A percentile compares a stretch with the other conserved stretches of the same genome.
phyloP scores from a whole-genome alignment of 2,329 filamentous ascomycete genomes.

The Trichoderma brevicompactum region DNA sequence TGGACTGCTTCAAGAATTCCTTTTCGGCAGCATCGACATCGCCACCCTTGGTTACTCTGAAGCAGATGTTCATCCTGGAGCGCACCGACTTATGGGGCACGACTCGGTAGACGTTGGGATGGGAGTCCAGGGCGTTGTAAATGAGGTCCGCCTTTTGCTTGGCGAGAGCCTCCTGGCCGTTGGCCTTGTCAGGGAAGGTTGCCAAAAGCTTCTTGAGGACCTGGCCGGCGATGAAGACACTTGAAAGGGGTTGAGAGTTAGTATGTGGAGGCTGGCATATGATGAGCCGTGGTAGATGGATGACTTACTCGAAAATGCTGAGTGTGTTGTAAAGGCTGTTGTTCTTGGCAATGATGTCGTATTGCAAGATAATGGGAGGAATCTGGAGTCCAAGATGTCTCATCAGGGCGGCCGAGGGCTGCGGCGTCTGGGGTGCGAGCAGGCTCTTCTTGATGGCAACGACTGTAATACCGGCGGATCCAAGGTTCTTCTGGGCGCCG shows the following conservation, averaged over 20 bases:
- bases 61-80: slow-evolving; percentile 95
- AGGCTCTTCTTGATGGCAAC: slow-evolving; percentile 82
- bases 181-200: slow-evolving; percentile 69
- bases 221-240: slow-evolving; percentile 87
- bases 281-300: slow-evolving; percentile 7
- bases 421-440: slow-evolving; percentile 67
- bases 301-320: slow-evolving; percentile 78
- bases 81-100: slow-evolving; percentile 76
- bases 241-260: slow-evolving; percentile 34
- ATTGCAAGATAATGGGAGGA: slow-evolving; percentile 79
- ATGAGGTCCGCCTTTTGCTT: slow-evolving; percentile 76
- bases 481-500: slow-evolving; percentile 93
- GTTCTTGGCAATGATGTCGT: slow-evolving; percentile 85
- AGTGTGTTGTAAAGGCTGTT: slow-evolving; percentile 96
- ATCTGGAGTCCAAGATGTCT: slow-evolving; percentile 76
- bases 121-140: slow-evolving; percentile 76
- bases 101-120: slow-evolving; percentile 73
- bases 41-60: slow-evolving; percentile 67
- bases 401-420: slow-evolving; percentile 66
- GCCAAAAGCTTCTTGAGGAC: slow-evolving; percentile 78
- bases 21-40: slow-evolving; percentile 74
- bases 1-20: slow-evolving; percentile 66
- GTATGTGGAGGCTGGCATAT: background rate
- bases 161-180: slow-evolving; percentile 75
- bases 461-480: slow-evolving; percentile 82